Evolutionary conservation across 129 eudicot species (phyloP).

Genomic region (Erigeron canadensis): DNA sequence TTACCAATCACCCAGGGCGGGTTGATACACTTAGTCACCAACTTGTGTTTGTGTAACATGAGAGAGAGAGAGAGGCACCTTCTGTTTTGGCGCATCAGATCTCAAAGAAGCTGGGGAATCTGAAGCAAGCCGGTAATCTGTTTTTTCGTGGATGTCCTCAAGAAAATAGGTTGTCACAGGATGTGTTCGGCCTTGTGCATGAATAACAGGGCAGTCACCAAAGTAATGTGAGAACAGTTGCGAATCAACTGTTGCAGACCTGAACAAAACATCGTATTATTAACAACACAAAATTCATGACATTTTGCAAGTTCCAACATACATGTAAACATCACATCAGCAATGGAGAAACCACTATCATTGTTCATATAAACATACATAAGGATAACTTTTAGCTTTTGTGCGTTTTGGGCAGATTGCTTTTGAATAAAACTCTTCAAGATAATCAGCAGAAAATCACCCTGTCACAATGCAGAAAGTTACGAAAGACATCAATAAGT

Average conservation of each 20-base stretch:
- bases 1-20: background rate
- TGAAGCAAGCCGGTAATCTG: constrained; percentile 69
- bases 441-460: constrained; percentile 90
- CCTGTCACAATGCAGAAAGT: constrained; percentile 50
- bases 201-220: constrained; percentile 88
- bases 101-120: constrained; percentile 78
- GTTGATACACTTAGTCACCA: too few species aligned
- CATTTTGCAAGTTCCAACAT: constrained; percentile 7
- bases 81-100: constrained; percentile 43
- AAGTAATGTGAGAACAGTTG: constrained; percentile 80
- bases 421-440: constrained; percentile 81
- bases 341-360: background rate
- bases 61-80: constrained; percentile 44
- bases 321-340: constrained; percentile 2
- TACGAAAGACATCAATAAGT: background rate
- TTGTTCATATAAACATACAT: constrained; percentile 54
- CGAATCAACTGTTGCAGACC: constrained; percentile 99
- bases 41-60: background rate
- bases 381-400: constrained; percentile 81
- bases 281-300: constrained; percentile 19
- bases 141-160: constrained; percentile 77
- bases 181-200: constrained; percentile 95
- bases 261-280: constrained; percentile 25
- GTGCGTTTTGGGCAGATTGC: constrained; percentile 51
- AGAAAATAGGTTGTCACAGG: constrained; percentile 82